A percentile compares a stretch with the other conserved stretches of the same genome.
phyloP scores from a whole-genome alignment of 208 protist genomes.

The Wallacemonas rigidus region DNA sequence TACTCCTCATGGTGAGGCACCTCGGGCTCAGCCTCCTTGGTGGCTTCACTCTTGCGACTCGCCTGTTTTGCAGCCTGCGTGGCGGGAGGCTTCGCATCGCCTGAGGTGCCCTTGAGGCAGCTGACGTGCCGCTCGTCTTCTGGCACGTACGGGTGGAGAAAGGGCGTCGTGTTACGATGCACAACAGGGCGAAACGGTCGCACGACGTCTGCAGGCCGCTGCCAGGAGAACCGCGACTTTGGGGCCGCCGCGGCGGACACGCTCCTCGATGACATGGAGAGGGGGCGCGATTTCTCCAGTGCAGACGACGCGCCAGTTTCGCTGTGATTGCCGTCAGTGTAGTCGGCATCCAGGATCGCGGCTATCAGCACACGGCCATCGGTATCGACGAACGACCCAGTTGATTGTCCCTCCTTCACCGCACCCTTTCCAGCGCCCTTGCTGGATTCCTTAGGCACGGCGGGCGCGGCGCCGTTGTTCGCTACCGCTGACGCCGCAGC shows the following conservation, averaged over 20 bases:
- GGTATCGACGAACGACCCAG: conserved; percentile 13
- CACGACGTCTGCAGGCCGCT: conserved; percentile 67
- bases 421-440: not conserved
- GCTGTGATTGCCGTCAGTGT: not conserved
- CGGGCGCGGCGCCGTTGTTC: not conserved
- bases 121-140: conserved; percentile 25
- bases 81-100: conserved; percentile 3
- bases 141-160: conserved; percentile 73
- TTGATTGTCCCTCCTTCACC: conserved; percentile 3
- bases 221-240: conserved; percentile 49
- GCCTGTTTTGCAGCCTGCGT: conserved; percentile 1
- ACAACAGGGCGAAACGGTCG: conserved; percentile 90
- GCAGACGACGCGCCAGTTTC: too few relatives aligned
- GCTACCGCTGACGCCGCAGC: not conserved
- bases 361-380: conserved; percentile 23
- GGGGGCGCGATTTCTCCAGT: not conserved
- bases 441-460: not conserved
- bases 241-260: not conserved
- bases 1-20: conserved; percentile 60
- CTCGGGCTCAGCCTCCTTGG: conserved; percentile 24
- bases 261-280: not conserved
- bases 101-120: conserved; percentile 3
- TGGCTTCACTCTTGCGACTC: conserved; percentile 19
- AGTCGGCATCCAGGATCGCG: not conserved
- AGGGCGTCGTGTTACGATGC: conserved; percentile 82